Conservation (phyloP, 1,284 basidiomycete genomes). For the Amylostereum chailletii region DNA sequence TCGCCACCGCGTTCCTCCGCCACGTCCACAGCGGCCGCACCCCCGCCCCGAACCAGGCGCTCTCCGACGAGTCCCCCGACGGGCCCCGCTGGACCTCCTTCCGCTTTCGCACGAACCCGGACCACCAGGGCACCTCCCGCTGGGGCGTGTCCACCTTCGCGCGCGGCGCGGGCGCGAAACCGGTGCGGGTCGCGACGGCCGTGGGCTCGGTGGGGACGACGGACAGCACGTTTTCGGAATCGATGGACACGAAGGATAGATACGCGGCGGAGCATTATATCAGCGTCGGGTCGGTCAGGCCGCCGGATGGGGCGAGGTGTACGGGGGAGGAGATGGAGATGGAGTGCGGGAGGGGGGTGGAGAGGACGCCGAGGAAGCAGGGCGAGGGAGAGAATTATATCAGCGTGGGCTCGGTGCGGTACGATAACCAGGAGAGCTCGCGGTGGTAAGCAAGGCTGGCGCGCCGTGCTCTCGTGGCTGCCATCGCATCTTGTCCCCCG, state of each 20-base stretch:
- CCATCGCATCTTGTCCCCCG: background rate
- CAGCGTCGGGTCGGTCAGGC: conserved; percentile 2
- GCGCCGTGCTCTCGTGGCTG: background rate
- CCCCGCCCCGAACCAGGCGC: background rate
- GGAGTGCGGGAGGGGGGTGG: background rate
- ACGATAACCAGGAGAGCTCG: background rate
- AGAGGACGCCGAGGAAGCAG: background rate
- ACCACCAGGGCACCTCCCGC: background rate
- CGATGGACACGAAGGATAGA: background rate
- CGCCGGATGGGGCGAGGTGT: background rate
- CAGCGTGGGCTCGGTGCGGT: conserved; percentile 3
- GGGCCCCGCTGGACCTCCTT: conserved; percentile 12
- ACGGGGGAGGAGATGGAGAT: background rate
- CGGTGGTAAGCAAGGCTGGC: background rate
- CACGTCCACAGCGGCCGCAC: background rate
- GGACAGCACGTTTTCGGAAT: background rate
- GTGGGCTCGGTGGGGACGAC: background rate
- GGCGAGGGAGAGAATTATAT: conserved; percentile 1
- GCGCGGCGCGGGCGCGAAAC: background rate
- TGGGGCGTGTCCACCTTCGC: background rate
- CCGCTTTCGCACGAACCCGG: conserved; percentile 10
- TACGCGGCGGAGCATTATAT: background rate
- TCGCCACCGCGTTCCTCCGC: conserved; percentile 23
- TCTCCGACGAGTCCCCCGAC: conserved; percentile 7
- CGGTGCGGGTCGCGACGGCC: background rate